These are phyloP conservation scores for Boletus patriciae DNA, from an alignment of 768 basidiomycete genomes.

Conservation along the genomic window DNA sequence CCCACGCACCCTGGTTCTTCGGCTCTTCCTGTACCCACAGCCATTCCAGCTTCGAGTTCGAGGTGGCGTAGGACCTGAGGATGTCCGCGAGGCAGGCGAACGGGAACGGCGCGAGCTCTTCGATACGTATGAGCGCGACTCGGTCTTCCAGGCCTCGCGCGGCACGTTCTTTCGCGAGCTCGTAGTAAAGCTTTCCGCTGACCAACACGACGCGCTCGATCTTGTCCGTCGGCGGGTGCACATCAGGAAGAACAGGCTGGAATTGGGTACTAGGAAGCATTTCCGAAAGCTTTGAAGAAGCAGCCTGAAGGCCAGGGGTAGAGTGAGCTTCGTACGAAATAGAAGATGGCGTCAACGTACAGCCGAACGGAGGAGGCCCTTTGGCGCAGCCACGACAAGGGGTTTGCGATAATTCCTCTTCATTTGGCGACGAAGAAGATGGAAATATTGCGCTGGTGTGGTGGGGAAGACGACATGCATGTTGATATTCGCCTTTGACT, in stretches of 20 bases:
- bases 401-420: constrained; percentile 85
- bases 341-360: constrained; percentile 43
- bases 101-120: constrained; percentile 89
- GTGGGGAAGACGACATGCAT: constrained; percentile 86
- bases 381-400: constrained; percentile 80
- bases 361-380: constrained; percentile 74
- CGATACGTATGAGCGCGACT: constrained; percentile 74
- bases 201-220: constrained; percentile 71
- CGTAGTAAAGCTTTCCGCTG: constrained; percentile 87
- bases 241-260: constrained; percentile 64
- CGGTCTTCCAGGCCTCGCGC: constrained; percentile 43
- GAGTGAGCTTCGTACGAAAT: neutral
- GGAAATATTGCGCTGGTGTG: constrained; percentile 91
- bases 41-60: constrained; percentile 37
- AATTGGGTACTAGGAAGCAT: constrained; percentile 61
- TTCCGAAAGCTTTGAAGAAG: constrained; percentile 65
- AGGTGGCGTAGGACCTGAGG: constrained; percentile 46
- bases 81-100: constrained; percentile 51
- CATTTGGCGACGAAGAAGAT: constrained; percentile 85
- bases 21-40: constrained; percentile 88
- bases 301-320: constrained; percentile 50
- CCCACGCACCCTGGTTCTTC: constrained; percentile 81
- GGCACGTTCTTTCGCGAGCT: constrained; percentile 70
- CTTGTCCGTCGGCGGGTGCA: constrained; percentile 30
- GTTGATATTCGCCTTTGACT: constrained; percentile 55